Conservation (phyloP, 2,329 filamentous ascomycete genomes). For the Colletotrichum coccodes region DNA sequence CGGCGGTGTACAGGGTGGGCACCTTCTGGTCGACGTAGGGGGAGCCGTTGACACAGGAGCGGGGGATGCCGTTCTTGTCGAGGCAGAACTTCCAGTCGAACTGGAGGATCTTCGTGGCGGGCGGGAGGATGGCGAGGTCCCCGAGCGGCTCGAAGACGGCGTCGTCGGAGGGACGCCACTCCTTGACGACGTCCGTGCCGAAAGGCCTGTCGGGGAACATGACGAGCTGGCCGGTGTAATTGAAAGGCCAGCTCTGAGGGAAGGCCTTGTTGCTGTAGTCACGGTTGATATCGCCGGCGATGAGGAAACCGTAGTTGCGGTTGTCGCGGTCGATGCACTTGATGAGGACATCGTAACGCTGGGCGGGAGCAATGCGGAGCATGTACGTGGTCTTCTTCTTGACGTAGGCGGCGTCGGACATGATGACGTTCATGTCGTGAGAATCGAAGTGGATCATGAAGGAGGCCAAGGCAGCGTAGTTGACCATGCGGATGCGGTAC, state of each 20-base stretch:
- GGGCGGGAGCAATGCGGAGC: conserved; percentile 53
- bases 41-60: conserved; percentile 71
- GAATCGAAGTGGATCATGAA: conserved; percentile 56
- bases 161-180: conserved; percentile 69
- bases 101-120: conserved; percentile 65
- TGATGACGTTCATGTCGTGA: conserved; percentile 56
- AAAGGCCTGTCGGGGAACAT: conserved; percentile 44
- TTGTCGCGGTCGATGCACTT: conserved; percentile 48
- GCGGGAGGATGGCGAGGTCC: conserved; percentile 56
- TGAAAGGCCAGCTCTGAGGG: conserved; percentile 44
- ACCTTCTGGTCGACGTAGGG: conserved; percentile 77
- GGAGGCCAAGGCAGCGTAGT: conserved; percentile 54
- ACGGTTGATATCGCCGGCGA: conserved; percentile 55
- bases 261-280: conserved; percentile 46
- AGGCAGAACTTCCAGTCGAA: conserved; percentile 68
- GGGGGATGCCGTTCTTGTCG: conserved; percentile 69
- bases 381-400: conserved; percentile 46
- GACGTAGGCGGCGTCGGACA: conserved; percentile 54
- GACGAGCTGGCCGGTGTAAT: conserved; percentile 56
- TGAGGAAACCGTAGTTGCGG: conserved; percentile 55
- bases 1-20: conserved; percentile 77
- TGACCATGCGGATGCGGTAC: conserved; percentile 59
- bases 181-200: conserved; percentile 42
- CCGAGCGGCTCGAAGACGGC: conserved; percentile 67
- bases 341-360: conserved; percentile 59